Base-by-base conservation (phyloP, 495 filamentous ascomycete species). In the Penicillium soppii region DNA sequence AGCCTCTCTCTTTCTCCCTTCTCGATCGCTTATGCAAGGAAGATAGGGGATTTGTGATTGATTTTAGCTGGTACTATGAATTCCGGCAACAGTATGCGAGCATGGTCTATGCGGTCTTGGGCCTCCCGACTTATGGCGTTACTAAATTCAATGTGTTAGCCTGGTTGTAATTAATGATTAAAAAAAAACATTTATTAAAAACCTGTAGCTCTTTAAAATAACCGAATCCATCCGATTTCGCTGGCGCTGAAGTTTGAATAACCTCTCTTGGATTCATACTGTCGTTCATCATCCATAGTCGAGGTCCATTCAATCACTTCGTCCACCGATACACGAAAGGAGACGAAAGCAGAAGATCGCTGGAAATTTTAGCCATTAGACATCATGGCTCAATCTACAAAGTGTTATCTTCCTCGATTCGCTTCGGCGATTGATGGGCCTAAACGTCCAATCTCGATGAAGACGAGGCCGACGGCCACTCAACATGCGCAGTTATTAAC, bases 401-500 rank as follows among this genome's bases (percentile, higher is more conserved):
- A 65, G 26, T 75, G 72, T 47, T 67, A 61, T 47, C 62, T 75
- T 17, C 70, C 72, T 27, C 61, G 53, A 22, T 71, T 73, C 54
- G 56, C 68, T 22, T 56, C 67, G 42, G 61, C 58, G 33, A 30
- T 52, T 37, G 56, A 66, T 26, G 63, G 63, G 33, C 63, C 63
- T 4, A 71, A 61, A 56, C 68, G 70, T 42, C 63, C 65, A 32
- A 59, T 71, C 50, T 71, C 67, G 47, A 66, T 70, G 57, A 70
- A 63, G 58, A 59, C 58, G 35, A 69, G 43, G 53, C 68, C 62
- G 26, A 67, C 63, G 23, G 37, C 63, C 42, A 51, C 58, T 10
- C 67, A 69, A 39, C 61, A 59, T 53, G 49, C 58, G 49, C 61
- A 67, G 50, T 62, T 73, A 56, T 61, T 70, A 56, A 67, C 68